These are phyloP conservation scores for Hanseniaspora pseudoguilliermondii DNA, from an alignment of 805 yeast species.

Conservation along the genomic window DNA sequence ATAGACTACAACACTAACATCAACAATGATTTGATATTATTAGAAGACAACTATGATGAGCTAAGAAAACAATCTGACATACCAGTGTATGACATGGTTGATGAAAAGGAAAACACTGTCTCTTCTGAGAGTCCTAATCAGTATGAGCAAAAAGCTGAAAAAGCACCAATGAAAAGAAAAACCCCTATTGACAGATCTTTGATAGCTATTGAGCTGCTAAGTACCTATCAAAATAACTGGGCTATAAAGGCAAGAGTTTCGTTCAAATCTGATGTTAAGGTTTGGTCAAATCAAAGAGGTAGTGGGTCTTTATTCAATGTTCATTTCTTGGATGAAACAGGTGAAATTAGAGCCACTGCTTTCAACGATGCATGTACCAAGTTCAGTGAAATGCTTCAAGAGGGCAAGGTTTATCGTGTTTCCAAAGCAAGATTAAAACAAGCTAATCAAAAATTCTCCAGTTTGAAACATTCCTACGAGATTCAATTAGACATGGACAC, in stretches of 20 bases:
- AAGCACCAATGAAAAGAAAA: constrained; percentile 13
- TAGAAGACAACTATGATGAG: constrained; percentile 42
- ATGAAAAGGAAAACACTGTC: constrained; percentile 14
- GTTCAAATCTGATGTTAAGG: constrained; percentile 72
- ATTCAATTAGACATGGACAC: constrained; percentile 70
- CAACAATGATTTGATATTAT: background rate
- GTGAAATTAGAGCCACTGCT: constrained; percentile 91
- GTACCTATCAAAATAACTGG: constrained; percentile 88
- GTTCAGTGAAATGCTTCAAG: constrained; percentile 63
- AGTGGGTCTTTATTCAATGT: constrained; percentile 84
- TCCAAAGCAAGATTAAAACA: constrained; percentile 69
- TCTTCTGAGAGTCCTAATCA: constrained; percentile 12
- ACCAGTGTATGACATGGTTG: constrained; percentile 25
- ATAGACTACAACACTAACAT: constrained; percentile 25
- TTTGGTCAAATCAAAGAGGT: constrained; percentile 77
- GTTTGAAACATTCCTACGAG: constrained; percentile 79
- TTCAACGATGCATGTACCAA: constrained; percentile 78
- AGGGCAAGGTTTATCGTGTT: constrained; percentile 78
- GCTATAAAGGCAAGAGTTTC: constrained; percentile 87
- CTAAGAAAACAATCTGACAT: constrained; percentile 29
- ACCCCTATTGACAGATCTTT: constrained; percentile 31
- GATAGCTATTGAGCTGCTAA: constrained; percentile 69
- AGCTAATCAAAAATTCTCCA: constrained; percentile 76
- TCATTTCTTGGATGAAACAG: constrained; percentile 83
- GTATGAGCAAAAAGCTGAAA: constrained; percentile 1